These are phyloP conservation scores for Terfezia boudieri DNA, from an alignment of 495 filamentous ascomycete genomes.

Conservation along the genomic window DNA sequence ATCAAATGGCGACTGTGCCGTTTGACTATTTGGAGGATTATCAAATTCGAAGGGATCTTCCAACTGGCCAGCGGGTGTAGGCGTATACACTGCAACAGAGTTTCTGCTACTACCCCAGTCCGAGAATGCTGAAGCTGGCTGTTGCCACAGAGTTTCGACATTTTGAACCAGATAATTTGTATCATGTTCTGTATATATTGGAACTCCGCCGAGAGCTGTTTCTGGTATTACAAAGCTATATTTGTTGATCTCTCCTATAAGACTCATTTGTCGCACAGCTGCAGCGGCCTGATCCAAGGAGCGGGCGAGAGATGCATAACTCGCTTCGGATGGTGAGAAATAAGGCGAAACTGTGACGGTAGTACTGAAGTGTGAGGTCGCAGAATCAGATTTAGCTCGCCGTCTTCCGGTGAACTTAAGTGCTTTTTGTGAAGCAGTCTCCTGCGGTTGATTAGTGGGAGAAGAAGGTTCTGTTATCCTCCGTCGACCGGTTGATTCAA, in stretches of 20 bases:
- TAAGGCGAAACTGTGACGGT: slow-evolving; percentile 11
- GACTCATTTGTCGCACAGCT: slow-evolving; percentile 7
- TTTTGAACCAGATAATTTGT: neutral
- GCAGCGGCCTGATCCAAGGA: slow-evolving; percentile 9
- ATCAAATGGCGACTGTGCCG: neutral
- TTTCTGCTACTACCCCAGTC: slow-evolving; percentile 18
- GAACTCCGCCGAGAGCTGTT: slow-evolving; percentile 1
- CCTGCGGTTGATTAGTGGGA: neutral
- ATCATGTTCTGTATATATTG: too few species aligned
- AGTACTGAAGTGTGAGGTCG: slow-evolving; percentile 4
- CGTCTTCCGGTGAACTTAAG: neutral
- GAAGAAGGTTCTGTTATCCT: slow-evolving; percentile 7
- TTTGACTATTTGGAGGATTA: neutral
- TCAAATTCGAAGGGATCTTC: slow-evolving; percentile 17
- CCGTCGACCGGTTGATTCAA: slow-evolving; percentile 18
- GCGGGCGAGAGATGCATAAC: slow-evolving; percentile 13
- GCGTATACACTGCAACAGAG: slow-evolving; percentile 13
- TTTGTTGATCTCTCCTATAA: slow-evolving; percentile 8
- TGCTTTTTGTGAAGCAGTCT: neutral
- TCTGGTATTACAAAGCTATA: slow-evolving; percentile 3
- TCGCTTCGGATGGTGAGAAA: slow-evolving; percentile 11
- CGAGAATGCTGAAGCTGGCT: slow-evolving; percentile 16
- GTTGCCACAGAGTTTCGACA: neutral
- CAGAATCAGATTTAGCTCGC: slow-evolving; percentile 8
- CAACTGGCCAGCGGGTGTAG: slow-evolving; percentile 12